Percentiles rank a stretch among this genome's conserved stretches.
Conservation (phyloP, 345 rosid genomes). For the Hibiscus syriacus region DNA sequence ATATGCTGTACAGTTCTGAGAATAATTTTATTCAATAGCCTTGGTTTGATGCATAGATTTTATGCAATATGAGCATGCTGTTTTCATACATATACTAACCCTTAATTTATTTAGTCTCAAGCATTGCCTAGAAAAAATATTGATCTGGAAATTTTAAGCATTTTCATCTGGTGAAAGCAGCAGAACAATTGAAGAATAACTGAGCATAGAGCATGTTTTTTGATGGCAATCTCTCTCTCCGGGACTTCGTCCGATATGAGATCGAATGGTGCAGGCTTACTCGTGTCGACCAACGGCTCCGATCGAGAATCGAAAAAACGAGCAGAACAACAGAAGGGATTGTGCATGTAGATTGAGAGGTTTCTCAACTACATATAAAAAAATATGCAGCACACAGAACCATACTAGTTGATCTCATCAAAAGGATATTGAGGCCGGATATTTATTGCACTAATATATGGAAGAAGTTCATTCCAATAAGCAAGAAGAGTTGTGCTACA, state of each 20-base stretch:
- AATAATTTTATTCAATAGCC: background rate
- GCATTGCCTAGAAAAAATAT: background rate
- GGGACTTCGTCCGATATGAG: constrained; percentile 61
- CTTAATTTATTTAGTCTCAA: background rate
- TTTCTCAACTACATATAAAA: too few species aligned
- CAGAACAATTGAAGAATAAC: constrained; percentile 80
- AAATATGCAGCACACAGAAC: too few species aligned
- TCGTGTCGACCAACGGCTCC: constrained; percentile 84
- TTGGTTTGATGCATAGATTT: background rate
- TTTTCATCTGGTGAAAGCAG: constrained; percentile 33
- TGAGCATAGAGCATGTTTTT: constrained; percentile 69
- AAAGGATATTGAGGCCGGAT: too few species aligned
- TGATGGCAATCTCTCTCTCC: constrained; percentile 45
- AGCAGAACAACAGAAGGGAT: too few species aligned
- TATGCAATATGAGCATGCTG: background rate
- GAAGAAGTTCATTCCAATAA: too few species aligned
- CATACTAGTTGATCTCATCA: too few species aligned
- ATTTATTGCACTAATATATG: too few species aligned
- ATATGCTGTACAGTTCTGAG: background rate
- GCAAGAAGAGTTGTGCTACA: too few species aligned
- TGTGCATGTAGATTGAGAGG: too few species aligned
- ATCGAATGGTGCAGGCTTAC: constrained; percentile 75
- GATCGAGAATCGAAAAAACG: too few species aligned
- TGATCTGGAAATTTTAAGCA: background rate
- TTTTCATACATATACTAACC: background rate